Conservation (phyloP, 2,329 filamentous ascomycete species). For the Pestalotiopsis sp. region DNA sequence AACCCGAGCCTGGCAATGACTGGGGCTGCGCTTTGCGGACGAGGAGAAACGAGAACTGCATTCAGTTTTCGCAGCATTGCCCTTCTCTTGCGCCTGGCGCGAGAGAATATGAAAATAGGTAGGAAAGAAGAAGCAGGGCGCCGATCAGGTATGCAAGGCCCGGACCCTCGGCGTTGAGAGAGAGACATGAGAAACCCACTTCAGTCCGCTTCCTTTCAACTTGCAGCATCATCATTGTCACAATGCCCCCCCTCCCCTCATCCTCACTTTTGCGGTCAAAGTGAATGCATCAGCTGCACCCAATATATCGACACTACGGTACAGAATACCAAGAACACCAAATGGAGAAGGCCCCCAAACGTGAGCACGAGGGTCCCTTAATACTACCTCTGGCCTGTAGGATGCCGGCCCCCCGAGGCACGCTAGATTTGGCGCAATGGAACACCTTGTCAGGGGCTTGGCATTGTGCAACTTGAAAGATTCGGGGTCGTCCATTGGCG, state of each 20-base stretch:
- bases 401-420: neutral
- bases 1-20: neutral
- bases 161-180: too few relatives aligned
- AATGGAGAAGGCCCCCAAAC: neutral
- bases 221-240: too few relatives aligned
- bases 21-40: neutral
- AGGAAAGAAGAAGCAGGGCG: too few relatives aligned
- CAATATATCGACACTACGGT: neutral
- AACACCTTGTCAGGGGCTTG: constrained; percentile 11
- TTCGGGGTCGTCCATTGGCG: neutral
- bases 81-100: too few relatives aligned
- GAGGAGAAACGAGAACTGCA: neutral
- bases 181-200: too few relatives aligned
- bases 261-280: too few relatives aligned
- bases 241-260: too few relatives aligned
- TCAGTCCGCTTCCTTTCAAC: too few relatives aligned
- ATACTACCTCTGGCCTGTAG: neutral
- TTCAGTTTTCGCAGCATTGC: neutral
- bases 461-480: constrained; percentile 7
- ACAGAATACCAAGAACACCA: neutral
- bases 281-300: constrained; percentile 4
- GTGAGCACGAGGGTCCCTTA: neutral
- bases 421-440: neutral
- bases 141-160: too few relatives aligned
- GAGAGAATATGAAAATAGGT: too few relatives aligned